Percentiles rank a stretch among this genome's conserved stretches.
Evolutionary conservation across 2,329 filamentous ascomycete genomes (phyloP).

Genomic region (Sodiomyces alkalinus): DNA sequence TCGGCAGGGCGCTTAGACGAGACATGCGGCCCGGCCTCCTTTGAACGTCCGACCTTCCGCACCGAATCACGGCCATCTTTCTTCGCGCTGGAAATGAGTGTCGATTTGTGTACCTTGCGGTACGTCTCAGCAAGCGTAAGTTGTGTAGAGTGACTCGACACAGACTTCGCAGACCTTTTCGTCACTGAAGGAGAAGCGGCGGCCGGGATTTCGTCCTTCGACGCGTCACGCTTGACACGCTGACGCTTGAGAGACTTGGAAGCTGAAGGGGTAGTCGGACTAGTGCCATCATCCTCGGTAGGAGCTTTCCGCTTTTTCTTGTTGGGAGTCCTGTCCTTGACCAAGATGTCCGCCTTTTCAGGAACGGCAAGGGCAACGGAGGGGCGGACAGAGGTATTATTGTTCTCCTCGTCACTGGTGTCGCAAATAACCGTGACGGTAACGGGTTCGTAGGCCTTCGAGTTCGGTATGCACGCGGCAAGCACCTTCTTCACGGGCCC

Average conservation of each 20-base stretch:
- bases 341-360: background rate
- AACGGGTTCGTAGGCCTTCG: background rate
- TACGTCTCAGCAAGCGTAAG: conserved; percentile 1
- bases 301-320: conserved; percentile 7
- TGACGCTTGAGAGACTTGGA: conserved; percentile 5
- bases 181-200: no score
- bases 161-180: background rate
- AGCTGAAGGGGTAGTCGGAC: background rate
- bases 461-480: conserved; percentile 5
- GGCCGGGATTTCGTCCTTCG: conserved; percentile 4
- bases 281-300: conserved; percentile 3
- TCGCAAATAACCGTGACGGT: conserved; percentile 1
- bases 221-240: conserved; percentile 3
- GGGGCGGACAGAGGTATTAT: conserved; percentile 1
- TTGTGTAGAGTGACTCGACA: background rate
- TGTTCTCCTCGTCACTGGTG: conserved; percentile 4
- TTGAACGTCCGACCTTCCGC: conserved; percentile 7
- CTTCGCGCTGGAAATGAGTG: conserved; percentile 13
- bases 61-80: conserved; percentile 12
- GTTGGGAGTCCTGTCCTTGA: background rate
- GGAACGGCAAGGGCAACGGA: background rate
- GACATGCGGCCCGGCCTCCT: conserved; percentile 12
- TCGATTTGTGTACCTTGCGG: conserved; percentile 14
- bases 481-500: conserved; percentile 6
- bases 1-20: conserved; percentile 7